phyloP scores from a whole-genome alignment of 2,329 filamentous ascomycete genomes.

The Cryphonectria carpinicola region DNA sequence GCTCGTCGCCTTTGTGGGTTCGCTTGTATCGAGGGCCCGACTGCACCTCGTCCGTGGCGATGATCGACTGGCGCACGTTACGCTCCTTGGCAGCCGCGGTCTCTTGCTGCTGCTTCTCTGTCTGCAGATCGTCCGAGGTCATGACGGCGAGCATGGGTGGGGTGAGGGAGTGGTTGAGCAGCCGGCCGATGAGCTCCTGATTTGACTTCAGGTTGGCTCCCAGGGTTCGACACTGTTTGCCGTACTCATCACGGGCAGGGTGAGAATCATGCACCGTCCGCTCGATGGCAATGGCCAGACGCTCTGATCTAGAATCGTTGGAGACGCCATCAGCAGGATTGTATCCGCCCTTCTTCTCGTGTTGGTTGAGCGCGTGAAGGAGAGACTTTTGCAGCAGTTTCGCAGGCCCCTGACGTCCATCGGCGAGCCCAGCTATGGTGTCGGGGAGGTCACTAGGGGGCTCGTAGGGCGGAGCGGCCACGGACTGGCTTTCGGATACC shows the following conservation, averaged over 20 bases:
- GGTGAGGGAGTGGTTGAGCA: conserved; percentile 74
- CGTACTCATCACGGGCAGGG: conserved; percentile 56
- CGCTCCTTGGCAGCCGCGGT: conserved; percentile 77
- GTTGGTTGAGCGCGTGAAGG: conserved; percentile 64
- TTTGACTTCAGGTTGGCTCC: conserved; percentile 91
- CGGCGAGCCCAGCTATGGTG: conserved; percentile 60
- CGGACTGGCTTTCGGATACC: conserved; percentile 53
- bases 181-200: conserved; percentile 71
- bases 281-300: conserved; percentile 79
- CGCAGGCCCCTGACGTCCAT: conserved; percentile 69
- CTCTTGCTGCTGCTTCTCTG: conserved; percentile 81
- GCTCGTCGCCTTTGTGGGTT: conserved; percentile 93
- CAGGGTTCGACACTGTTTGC: conserved; percentile 72
- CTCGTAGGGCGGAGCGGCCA: conserved; percentile 47
- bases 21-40: conserved; percentile 71
- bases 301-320: conserved; percentile 67
- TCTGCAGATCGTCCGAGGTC: conserved; percentile 88
- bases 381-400: conserved; percentile 74
- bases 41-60: conserved; percentile 74
- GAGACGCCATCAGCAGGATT: conserved; percentile 66
- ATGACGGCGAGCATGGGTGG: conserved; percentile 83
- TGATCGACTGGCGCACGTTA: conserved; percentile 81
- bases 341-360: conserved; percentile 68
- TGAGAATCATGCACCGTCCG: conserved; percentile 66
- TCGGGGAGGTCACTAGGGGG: conserved; percentile 56